These are phyloP conservation scores for Fusarium fujikuroi DNA, from an alignment of 2,329 filamentous ascomycete species.

Conservation along the genomic window DNA sequence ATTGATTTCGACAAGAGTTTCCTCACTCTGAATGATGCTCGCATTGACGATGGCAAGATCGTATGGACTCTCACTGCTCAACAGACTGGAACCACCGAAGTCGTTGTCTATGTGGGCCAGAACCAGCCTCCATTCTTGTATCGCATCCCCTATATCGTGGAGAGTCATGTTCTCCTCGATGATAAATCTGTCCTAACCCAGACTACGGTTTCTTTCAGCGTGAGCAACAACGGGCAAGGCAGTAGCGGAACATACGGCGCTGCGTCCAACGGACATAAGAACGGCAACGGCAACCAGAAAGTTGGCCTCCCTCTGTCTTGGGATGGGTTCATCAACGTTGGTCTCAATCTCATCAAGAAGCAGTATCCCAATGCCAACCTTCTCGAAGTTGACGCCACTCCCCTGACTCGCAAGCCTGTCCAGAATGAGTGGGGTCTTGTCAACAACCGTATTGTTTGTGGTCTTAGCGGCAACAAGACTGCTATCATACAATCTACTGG, in stretches of 20 bases:
- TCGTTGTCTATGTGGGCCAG: slow-evolving; percentile 49
- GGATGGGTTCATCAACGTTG: slow-evolving; percentile 27
- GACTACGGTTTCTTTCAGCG: neutral
- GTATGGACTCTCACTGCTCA: slow-evolving; percentile 9
- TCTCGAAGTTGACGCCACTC: slow-evolving; percentile 21
- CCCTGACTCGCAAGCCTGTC: slow-evolving; percentile 4
- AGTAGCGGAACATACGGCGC: neutral
- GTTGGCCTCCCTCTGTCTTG: slow-evolving; percentile 11
- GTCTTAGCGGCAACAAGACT: slow-evolving; percentile 10
- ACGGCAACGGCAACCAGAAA: neutral
- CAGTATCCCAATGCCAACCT: slow-evolving; percentile 13
- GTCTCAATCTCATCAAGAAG: slow-evolving; percentile 12
- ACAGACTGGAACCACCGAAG: slow-evolving; percentile 4
- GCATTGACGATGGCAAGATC: slow-evolving; percentile 11
- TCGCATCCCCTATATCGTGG: slow-evolving; percentile 36
- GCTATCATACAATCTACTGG: slow-evolving; percentile 24
- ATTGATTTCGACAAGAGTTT: slow-evolving; percentile 15
- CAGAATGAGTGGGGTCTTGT: slow-evolving; percentile 24
- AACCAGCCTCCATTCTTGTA: slow-evolving; percentile 54
- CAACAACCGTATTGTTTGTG: slow-evolving; percentile 19
- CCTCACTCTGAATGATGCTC: neutral
- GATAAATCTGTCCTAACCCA: neutral
- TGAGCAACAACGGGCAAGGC: neutral
- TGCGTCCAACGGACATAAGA: neutral
- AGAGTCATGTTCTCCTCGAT: neutral